These are phyloP conservation scores for Starmerella ratchasimensis DNA, from an alignment of 805 yeast genomes.

Conservation along the genomic window DNA sequence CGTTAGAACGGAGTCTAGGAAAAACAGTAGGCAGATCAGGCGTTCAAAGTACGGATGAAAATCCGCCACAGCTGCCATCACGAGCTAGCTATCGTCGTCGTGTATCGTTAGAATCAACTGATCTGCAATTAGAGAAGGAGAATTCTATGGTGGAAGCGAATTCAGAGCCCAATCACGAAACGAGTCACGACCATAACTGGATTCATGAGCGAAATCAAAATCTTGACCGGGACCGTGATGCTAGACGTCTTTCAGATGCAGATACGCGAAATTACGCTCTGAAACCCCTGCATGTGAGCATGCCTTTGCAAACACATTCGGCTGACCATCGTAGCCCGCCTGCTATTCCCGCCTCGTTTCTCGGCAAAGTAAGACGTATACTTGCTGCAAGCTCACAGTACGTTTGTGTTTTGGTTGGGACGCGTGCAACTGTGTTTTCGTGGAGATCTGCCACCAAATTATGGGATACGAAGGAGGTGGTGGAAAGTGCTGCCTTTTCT, in stretches of 20 bases:
- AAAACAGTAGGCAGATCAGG: too few species aligned
- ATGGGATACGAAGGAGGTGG: conserved; percentile 11
- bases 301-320: conserved; percentile 8
- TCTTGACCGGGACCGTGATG: background rate
- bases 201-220: too few species aligned
- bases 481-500: conserved; percentile 6
- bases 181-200: too few species aligned
- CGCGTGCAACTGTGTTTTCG: conserved; percentile 8
- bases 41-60: too few species aligned
- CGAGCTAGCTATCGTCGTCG: too few species aligned
- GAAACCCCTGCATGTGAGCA: conserved; percentile 3
- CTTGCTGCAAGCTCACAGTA: conserved; percentile 12
- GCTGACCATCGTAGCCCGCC: conserved; percentile 13
- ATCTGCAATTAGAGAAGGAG: too few species aligned
- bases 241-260: background rate
- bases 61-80: too few species aligned
- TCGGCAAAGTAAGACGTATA: conserved; percentile 1
- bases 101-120: too few species aligned
- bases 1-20: too few species aligned
- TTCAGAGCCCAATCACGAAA: too few species aligned
- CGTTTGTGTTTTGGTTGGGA: conserved; percentile 5
- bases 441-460: conserved; percentile 11
- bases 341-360: conserved; percentile 7
- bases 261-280: conserved; percentile 8
- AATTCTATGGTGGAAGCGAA: too few species aligned